Conservation (phyloP, 352 stramenopile species). For the Phytopythium mirpurense region DNA sequence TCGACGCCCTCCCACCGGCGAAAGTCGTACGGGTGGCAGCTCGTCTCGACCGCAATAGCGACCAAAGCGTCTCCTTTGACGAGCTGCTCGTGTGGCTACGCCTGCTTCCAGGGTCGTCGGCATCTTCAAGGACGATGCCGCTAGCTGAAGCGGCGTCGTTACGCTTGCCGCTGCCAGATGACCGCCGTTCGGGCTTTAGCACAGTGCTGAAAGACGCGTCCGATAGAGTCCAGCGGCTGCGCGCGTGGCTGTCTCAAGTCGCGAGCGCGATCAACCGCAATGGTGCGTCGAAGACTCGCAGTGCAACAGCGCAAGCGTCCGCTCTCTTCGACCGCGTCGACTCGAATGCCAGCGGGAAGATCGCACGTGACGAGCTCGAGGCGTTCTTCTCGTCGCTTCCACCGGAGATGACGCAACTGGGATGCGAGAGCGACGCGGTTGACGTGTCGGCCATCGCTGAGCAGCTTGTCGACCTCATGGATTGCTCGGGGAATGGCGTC, state of each 20-base stretch:
- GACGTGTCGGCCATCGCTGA: conserved; percentile 13
- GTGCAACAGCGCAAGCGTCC: not conserved
- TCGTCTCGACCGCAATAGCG: conserved; percentile 44
- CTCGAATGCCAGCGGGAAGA: conserved; percentile 41
- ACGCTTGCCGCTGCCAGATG: not conserved
- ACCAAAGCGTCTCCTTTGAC: conserved; percentile 58
- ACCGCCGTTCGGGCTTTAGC: conserved; percentile 1
- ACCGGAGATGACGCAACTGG: no score
- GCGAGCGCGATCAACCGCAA: not conserved
- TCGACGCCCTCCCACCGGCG: conserved; percentile 25
- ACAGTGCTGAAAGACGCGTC: not conserved
- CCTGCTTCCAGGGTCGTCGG: conserved; percentile 9
- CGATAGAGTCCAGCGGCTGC: not conserved
- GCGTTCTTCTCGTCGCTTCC: conserved; percentile 22
- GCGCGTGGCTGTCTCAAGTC: not conserved
- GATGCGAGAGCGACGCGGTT: not conserved
- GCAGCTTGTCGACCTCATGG: conserved; percentile 33
- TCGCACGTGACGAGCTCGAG: conserved; percentile 44
- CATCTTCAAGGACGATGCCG: not conserved
- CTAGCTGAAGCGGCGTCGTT: not conserved
- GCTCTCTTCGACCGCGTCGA: conserved; percentile 48
- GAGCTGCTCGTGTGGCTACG: conserved; percentile 68
- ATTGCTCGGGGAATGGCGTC: conserved; percentile 51
- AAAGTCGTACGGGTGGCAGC: conserved; percentile 53
- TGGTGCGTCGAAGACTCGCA: not conserved